Evolutionary conservation across 2,329 filamentous ascomycete species (phyloP), one percentile per base, ranked within the genome.

Genomic region (Thelonectria olida): DNA sequence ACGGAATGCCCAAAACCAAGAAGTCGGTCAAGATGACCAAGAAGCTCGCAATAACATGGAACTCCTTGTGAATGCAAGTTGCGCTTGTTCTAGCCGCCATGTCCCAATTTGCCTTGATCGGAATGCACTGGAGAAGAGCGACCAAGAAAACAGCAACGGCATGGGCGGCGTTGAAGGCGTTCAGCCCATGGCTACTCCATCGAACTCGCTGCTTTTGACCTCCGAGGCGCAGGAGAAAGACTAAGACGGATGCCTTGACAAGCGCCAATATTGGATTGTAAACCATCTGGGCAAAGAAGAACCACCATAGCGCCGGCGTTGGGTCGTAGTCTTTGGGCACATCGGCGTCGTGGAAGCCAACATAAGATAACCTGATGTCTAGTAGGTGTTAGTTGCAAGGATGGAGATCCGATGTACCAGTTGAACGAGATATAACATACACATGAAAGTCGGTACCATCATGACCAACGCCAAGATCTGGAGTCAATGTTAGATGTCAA

Each of bases 181-280:
- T 71, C 41, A 78, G 47, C 12, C 61, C 59, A 67, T 76, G 69
- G 54, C 78, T 57, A 25, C 50, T 41, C 52, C 52, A 62, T 34
- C 73, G 68, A 8, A 80, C 54, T 3, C 27, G 17, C 68, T 20
- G 66, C 70, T 20, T 68, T 64, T 78, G 75, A 4, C 76, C 78
- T 7, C 76, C 75, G 1, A 82, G 71, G 2, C 79, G 77, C 25
- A 79, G 68, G 20, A 82, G 74, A 62, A 81, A 81, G 8, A 82
- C 58, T 8, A 82, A 72, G 15, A 81, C 72, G 1, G 80, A 82
- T 9, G 76, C 73, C 64, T 82, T 82, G 58, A 81, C 78, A 12
- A 82, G 70, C 20, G 78, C 78, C 2, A 83, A 67, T 39, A 82
- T 78, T 0, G 80, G 80, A 54, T 80, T 82, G 72, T 82, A 82